A percentile compares a stretch with the other conserved stretches of the same genome.
Evolutionary conservation across 805 yeast genomes (phyloP).

Genomic region (Ogataea salicorniae): DNA sequence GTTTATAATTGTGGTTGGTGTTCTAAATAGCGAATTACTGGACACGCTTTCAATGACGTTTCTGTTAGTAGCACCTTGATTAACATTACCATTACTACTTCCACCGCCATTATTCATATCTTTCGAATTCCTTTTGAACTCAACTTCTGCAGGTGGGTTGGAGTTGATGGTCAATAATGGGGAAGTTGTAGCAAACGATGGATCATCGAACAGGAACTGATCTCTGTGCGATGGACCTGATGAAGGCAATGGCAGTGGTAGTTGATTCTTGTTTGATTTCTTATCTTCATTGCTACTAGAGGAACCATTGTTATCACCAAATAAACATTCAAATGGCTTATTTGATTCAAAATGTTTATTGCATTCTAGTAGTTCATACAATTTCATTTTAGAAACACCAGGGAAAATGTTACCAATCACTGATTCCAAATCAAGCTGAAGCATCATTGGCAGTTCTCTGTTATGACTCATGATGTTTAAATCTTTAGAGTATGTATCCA

Average conservation of each 20-base stretch:
- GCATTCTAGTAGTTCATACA: slow-evolving; percentile 22
- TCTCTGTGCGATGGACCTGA: background rate
- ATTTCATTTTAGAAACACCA: slow-evolving; percentile 20
- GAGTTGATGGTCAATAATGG: slow-evolving; percentile 24
- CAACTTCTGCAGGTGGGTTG: slow-evolving; percentile 12
- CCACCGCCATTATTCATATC: background rate
- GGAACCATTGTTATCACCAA: slow-evolving; percentile 11
- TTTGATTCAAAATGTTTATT: slow-evolving; percentile 4
- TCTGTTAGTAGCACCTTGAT: slow-evolving; percentile 4
- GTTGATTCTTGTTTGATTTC: background rate
- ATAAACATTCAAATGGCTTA: slow-evolving; percentile 24
- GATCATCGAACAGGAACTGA: slow-evolving; percentile 32
- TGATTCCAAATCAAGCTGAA: slow-evolving; percentile 18
- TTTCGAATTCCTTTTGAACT: slow-evolving; percentile 5
- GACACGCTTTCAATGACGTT: slow-evolving; percentile 11
- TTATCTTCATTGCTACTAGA: slow-evolving; percentile 1
- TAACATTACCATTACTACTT: background rate
- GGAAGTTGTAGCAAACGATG: slow-evolving; percentile 32
- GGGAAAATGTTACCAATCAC: slow-evolving; percentile 22
- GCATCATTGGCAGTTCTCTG: slow-evolving; percentile 20
- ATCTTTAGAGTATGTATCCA: slow-evolving; percentile 5
- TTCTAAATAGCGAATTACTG: slow-evolving; percentile 27
- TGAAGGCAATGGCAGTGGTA: background rate
- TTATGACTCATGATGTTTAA: slow-evolving; percentile 5
- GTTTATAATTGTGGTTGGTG: slow-evolving; percentile 32